Evolutionary conservation across 495 filamentous ascomycete species (phyloP).

Genomic region (Clavariopsis aquatica): DNA sequence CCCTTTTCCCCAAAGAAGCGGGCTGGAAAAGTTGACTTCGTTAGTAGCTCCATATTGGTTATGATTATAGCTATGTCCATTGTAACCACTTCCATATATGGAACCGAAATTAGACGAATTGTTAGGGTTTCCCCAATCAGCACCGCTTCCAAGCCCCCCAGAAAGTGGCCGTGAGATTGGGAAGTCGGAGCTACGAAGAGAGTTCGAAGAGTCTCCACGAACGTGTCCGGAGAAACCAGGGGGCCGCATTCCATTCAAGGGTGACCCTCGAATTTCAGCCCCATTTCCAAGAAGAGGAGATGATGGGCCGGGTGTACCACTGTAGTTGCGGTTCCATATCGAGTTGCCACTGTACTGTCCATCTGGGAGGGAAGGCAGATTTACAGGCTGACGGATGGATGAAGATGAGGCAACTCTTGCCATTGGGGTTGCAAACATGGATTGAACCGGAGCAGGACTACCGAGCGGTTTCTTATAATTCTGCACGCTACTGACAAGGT

Average conservation of each 20-base stretch:
- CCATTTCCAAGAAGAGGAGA: conserved; percentile 23
- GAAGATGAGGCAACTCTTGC: conserved; percentile 26
- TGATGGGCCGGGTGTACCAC: conserved; percentile 31
- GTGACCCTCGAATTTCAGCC: conserved; percentile 12
- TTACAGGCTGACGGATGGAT: conserved; percentile 28
- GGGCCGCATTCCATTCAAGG: conserved; percentile 15
- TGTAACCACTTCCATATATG: conserved; percentile 21
- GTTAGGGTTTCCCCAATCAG: conserved; percentile 24
- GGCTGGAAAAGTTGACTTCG: conserved; percentile 20
- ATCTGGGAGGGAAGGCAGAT: conserved; percentile 34
- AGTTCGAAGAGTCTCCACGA: conserved; percentile 32
- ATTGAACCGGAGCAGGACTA: conserved; percentile 11
- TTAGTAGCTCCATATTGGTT: background rate
- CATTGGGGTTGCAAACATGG: conserved; percentile 26
- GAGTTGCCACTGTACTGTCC: conserved; percentile 26
- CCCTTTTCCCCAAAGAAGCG: conserved; percentile 20
- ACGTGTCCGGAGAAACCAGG: conserved; percentile 17
- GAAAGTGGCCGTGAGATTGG: conserved; percentile 18
- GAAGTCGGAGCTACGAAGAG: conserved; percentile 22
- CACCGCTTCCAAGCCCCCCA: conserved; percentile 28
- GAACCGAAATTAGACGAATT: conserved; percentile 14
- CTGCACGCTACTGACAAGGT: conserved; percentile 32
- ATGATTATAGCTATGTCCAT: conserved; percentile 20
- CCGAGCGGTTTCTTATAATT: conserved; percentile 26
- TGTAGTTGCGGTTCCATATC: conserved; percentile 35